A percentile compares a stretch with the other conserved stretches of the same genome.
Conservation (phyloP, 2,329 filamentous ascomycete genomes). For the Fusarium subtropicale region DNA sequence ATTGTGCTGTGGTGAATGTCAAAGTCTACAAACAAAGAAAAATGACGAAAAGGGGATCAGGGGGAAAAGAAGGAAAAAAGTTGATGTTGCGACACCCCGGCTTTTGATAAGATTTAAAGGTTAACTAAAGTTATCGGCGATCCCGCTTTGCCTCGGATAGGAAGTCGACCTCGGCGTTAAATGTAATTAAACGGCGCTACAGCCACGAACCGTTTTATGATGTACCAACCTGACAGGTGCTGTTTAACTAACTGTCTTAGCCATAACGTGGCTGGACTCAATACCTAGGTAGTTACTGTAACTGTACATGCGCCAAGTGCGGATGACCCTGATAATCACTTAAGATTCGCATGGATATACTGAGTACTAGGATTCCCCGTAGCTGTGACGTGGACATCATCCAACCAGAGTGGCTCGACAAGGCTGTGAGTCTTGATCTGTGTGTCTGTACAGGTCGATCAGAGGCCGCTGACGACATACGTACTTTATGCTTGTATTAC, state of each 20-base stretch:
- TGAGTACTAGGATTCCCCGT: constrained; percentile 24
- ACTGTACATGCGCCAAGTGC: constrained; percentile 5
- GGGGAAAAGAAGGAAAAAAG: not conserved
- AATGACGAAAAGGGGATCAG: not conserved
- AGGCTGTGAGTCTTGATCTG: constrained; percentile 32
- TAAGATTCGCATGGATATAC: not conserved
- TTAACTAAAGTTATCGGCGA: constrained; percentile 27
- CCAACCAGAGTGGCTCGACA: constrained; percentile 34
- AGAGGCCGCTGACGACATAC: constrained; percentile 41
- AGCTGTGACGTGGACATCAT: constrained; percentile 34
- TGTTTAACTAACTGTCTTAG: not conserved
- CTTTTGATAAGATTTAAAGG: constrained; percentile 33
- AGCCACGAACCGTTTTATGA: not conserved
- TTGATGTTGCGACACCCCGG: constrained; percentile 19
- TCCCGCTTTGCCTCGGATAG: constrained; percentile 44
- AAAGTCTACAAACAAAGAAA: constrained; percentile 4
- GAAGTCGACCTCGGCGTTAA: constrained; percentile 30
- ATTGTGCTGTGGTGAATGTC: not conserved
- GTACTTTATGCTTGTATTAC: constrained; percentile 19
- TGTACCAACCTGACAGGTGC: too few species aligned
- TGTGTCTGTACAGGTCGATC: constrained; percentile 30
- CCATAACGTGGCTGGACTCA: constrained; percentile 6
- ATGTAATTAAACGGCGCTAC: constrained; percentile 36
- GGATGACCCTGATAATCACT: constrained; percentile 8
- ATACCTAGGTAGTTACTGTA: not conserved